phyloP scores from a whole-genome alignment of 2,329 filamentous ascomycete genomes.

The Venturia oleaginea region DNA sequence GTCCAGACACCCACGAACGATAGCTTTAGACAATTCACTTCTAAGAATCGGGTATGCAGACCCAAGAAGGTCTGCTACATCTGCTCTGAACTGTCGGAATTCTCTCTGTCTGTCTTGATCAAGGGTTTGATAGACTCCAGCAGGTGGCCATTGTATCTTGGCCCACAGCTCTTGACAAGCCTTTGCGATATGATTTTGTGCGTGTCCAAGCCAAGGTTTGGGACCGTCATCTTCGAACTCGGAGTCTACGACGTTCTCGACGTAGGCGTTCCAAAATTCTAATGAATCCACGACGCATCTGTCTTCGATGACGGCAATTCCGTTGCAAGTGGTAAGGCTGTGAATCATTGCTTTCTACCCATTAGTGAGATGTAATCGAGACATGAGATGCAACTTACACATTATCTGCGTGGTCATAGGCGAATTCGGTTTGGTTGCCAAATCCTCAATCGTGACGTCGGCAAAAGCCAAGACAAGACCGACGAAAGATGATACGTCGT shows the following conservation, averaged over 20 bases:
- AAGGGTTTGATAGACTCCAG: conserved; percentile 53
- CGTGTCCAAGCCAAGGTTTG: conserved; percentile 48
- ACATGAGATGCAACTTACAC: background rate
- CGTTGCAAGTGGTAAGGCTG: conserved; percentile 55
- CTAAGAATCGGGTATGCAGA: conserved; percentile 54
- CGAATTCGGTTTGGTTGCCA: conserved; percentile 47
- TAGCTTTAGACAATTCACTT: conserved; percentile 35
- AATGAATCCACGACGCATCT: conserved; percentile 64
- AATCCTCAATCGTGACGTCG: conserved; percentile 52
- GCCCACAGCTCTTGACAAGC: conserved; percentile 58
- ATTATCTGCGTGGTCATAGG: conserved; percentile 39
- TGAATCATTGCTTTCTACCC: conserved; percentile 40
- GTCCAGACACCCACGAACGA: conserved; percentile 34
- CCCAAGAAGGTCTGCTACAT: conserved; percentile 70
- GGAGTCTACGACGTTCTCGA: conserved; percentile 55
- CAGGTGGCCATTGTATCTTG: conserved; percentile 60
- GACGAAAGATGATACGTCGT: conserved; percentile 50
- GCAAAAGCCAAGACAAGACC: conserved; percentile 60
- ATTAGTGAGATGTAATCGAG: background rate
- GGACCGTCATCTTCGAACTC: conserved; percentile 22
- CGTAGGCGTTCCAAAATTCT: conserved; percentile 74
- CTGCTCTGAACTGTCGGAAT: conserved; percentile 65
- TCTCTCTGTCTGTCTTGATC: conserved; percentile 57
- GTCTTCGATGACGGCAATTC: conserved; percentile 62
- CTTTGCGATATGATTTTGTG: conserved; percentile 51